Base-by-base conservation (phyloP, 352 stramenopile species). In the Globisporangium polare region DNA sequence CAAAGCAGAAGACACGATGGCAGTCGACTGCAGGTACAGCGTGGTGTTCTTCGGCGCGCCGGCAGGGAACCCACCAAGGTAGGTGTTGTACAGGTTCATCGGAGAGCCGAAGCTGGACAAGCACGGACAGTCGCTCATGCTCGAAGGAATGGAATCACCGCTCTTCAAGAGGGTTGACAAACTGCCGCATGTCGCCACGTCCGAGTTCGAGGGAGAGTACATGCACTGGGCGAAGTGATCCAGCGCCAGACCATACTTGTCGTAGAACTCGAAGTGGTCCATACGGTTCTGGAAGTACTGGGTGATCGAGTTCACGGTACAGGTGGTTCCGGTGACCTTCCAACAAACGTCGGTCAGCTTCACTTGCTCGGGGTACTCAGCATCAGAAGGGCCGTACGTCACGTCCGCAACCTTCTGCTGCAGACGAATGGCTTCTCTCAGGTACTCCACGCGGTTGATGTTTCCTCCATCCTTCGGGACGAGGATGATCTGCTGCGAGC, bases 51-150 rank as follows among this genome's bases (percentile, higher is more conserved):
- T 69, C 24, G 78, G 67, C 12, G 79, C 75, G 6, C 67, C 74
- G 15, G 75, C 53, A 12, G 79, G 79, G 42, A 83, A 87, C 2
- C 76, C 71, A 50, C 79, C 79, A 18, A 89, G 50, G 27, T 86
- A 83, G 22, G 77, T 81, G 59, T 83, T 89, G 69, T 87, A 89
- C 60, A 86, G 37, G 50, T 89, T 80, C 79, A 89, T 89, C 1
- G 79, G 79, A 17, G 79, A 81, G 6, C 79, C 79, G 35, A 86
- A 89, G 39, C 71, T 59, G 12, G 77, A 80, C 51, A 87, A 65
- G 57, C 79, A 89, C 5, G 79, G 77, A 15, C 79, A 89, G 46
- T 88, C 77, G 43, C 69, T 81, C 76, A 88, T 88, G 5, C 29
- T 83, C 2, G 71, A 63, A 3, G 78, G 78, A 42, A 86, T 68